These are phyloP conservation scores for Arthrinium puccinioides DNA, from an alignment of 2,329 filamentous ascomycete genomes.

Conservation along the genomic window DNA sequence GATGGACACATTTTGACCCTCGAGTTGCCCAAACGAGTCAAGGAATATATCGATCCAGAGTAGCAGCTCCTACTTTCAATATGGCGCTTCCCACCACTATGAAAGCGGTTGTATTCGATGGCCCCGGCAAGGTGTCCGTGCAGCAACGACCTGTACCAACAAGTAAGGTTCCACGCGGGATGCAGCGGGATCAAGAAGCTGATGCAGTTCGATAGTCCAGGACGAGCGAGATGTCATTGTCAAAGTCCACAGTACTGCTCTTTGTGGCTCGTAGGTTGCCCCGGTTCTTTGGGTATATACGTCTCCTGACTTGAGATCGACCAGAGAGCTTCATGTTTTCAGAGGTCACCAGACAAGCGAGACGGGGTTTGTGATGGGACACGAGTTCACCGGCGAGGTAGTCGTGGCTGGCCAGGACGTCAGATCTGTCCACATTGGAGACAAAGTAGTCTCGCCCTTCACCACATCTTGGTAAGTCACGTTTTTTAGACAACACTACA, in stretches of 20 bases:
- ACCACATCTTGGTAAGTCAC: conserved; percentile 64
- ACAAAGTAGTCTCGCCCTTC: conserved; percentile 77
- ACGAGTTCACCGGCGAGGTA: conserved; percentile 79
- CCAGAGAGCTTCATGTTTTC: conserved; percentile 77
- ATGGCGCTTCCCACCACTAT: conserved; percentile 43
- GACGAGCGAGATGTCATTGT: conserved; percentile 71
- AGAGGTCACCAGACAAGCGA: conserved; percentile 69
- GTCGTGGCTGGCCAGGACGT: conserved; percentile 61
- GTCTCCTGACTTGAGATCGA: neutral
- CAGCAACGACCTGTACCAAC: conserved; percentile 74
- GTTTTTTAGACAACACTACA: too few relatives aligned
- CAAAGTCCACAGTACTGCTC: conserved; percentile 73
- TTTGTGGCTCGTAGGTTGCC: conserved; percentile 72
- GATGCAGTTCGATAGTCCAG: conserved; percentile 40
- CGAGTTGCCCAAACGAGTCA: too few relatives aligned
- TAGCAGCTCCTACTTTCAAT: too few relatives aligned
- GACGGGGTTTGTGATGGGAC: conserved; percentile 64
- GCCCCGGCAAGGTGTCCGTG: conserved; percentile 64
- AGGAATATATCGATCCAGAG: too few relatives aligned
- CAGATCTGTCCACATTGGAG: conserved; percentile 62
- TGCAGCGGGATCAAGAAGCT: neutral
- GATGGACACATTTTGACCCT: too few relatives aligned
- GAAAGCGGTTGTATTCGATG: conserved; percentile 86
- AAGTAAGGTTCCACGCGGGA: conserved; percentile 26
- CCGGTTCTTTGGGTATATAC: neutral